A percentile compares a stretch with the other conserved stretches of the same genome.
Evolutionary conservation across 768 basidiomycete genomes (phyloP).

Genomic region (Tephrocybe sp.): DNA sequence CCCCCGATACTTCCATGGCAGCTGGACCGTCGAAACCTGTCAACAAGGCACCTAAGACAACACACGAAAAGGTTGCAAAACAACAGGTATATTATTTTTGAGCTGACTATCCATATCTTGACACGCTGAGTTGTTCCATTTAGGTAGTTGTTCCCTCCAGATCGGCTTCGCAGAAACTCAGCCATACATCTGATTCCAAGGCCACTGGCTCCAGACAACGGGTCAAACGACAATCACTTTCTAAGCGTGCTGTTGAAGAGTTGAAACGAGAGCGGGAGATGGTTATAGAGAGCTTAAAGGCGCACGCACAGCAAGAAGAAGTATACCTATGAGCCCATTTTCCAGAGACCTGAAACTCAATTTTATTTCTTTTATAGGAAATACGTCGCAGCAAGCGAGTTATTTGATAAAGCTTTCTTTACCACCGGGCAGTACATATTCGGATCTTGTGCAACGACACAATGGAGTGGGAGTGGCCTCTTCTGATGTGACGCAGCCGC

Average conservation of each 20-base stretch:
- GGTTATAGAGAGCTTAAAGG: conserved; percentile 4
- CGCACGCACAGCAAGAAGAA: conserved; percentile 5
- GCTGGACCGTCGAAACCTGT: not conserved
- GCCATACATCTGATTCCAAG: not conserved
- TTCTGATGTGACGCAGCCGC: too few relatives aligned
- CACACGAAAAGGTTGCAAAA: not conserved
- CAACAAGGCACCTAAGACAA: not conserved
- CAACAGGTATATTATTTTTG: not conserved
- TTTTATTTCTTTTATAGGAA: not conserved
- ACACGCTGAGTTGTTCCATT: not conserved
- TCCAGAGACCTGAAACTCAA: not conserved
- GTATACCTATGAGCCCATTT: not conserved
- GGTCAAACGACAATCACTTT: not conserved
- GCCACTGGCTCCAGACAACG: not conserved
- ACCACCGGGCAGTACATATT: too few relatives aligned
- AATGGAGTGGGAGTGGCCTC: too few relatives aligned
- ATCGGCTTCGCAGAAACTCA: not conserved
- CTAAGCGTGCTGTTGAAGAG: not conserved
- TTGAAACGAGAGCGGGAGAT: conserved; percentile 4
- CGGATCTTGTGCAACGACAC: too few relatives aligned
- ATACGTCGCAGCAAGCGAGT: not conserved
- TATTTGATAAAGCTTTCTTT: not conserved
- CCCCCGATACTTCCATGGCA: not conserved
- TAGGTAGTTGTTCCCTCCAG: not conserved
- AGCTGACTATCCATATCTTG: not conserved